Evolutionary conservation across 164 flowering plant species (phyloP).

Genomic region (Echeveria elegans): DNA sequence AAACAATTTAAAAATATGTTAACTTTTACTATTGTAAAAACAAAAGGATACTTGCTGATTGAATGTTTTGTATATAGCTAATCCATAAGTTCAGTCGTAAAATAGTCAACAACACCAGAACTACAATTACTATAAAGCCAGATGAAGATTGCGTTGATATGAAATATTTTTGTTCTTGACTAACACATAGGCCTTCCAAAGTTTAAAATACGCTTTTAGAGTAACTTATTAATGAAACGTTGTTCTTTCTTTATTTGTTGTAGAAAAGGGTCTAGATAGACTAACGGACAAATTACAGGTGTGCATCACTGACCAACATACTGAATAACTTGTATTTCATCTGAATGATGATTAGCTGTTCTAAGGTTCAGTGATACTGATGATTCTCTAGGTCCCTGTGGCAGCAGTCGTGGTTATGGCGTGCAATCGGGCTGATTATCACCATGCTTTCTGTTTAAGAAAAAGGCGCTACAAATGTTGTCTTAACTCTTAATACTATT

Average conservation of each 20-base stretch:
- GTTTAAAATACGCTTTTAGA: too few species aligned
- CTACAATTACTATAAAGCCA: too few species aligned
- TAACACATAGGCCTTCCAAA: too few species aligned
- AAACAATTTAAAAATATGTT: too few species aligned
- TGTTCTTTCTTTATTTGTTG: conserved; percentile 14
- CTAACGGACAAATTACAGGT: conserved; percentile 54
- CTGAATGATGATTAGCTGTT: neutral
- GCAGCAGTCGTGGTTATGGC: conserved; percentile 99
- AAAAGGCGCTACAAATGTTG: neutral
- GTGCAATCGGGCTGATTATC: conserved; percentile 96
- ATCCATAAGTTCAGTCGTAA: too few species aligned
- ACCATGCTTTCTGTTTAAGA: neutral
- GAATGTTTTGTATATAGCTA: too few species aligned
- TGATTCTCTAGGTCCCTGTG: conserved; percentile 49
- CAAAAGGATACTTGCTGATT: too few species aligned
- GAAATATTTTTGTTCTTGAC: too few species aligned
- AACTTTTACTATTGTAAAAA: too few species aligned
- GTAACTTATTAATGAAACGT: too few species aligned
- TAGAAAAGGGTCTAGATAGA: conserved; percentile 59
- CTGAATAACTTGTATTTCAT: neutral
- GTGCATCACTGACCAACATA: conserved; percentile 3
- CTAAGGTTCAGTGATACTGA: conserved; percentile 9
- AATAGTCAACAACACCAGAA: too few species aligned
- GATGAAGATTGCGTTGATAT: too few species aligned
- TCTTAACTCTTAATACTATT: conserved; percentile 1